Percentiles rank a stretch among this genome's conserved stretches.
Evolutionary conservation across 2,329 filamentous ascomycete genomes (phyloP).

Genomic region (Clonostachys chloroleuca): DNA sequence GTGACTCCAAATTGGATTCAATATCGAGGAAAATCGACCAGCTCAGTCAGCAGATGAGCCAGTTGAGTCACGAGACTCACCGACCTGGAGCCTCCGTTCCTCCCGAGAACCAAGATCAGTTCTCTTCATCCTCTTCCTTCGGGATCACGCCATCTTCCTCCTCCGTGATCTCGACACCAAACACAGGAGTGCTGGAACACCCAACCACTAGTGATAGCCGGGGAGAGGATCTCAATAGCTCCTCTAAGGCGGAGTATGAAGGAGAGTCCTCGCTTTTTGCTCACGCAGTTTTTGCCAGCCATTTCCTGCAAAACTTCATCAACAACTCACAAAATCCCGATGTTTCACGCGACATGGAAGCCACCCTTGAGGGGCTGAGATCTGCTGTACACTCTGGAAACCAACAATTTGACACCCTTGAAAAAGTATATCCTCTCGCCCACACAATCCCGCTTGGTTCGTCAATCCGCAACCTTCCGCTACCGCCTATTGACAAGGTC

Average conservation of each 20-base stretch:
- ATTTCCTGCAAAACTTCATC: constrained; percentile 12
- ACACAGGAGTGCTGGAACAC: neutral
- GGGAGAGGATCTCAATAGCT: neutral
- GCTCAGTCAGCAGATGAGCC: constrained; percentile 4
- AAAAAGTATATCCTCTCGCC: constrained; percentile 3
- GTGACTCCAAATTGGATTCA: constrained; percentile 7
- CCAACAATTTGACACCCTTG: constrained; percentile 4
- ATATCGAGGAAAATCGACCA: constrained; percentile 8
- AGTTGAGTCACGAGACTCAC: constrained; percentile 2
- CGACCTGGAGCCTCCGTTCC: neutral
- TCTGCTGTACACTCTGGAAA: constrained; percentile 6
- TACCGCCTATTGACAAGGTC: constrained; percentile 7
- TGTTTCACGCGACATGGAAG: constrained; percentile 10
- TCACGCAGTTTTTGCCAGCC: constrained; percentile 12
- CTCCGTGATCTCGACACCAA: neutral
- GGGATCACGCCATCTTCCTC: constrained; percentile 3
- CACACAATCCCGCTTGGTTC: constrained; percentile 2
- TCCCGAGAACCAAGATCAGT: neutral
- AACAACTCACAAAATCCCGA: constrained; percentile 6
- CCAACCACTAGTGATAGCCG: neutral
- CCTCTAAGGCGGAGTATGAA: constrained; percentile 7
- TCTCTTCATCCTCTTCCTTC: neutral
- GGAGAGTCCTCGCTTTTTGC: constrained; percentile 10
- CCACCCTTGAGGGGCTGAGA: constrained; percentile 7
- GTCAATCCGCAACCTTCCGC: constrained; percentile 3